These are phyloP conservation scores for Cystobasidium tubakii DNA, from an alignment of 768 basidiomycete genomes.

Conservation along the genomic window DNA sequence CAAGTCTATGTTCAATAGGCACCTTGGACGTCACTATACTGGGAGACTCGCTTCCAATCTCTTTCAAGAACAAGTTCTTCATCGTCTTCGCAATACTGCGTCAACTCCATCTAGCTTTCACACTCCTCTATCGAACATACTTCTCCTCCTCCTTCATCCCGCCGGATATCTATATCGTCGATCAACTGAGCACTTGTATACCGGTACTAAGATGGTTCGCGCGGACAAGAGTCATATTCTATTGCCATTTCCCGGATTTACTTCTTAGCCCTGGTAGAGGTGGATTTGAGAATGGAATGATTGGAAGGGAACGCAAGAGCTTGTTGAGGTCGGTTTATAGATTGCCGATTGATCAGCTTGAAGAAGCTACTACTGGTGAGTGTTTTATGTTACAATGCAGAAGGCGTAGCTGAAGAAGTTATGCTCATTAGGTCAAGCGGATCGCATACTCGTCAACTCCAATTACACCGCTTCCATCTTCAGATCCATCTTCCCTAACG, in stretches of 20 bases:
- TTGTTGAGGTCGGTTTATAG: conserved; percentile 70
- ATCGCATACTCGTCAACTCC: conserved; percentile 86
- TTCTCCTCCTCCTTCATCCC: conserved; percentile 37
- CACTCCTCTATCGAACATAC: conserved; percentile 55
- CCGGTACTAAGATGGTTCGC: conserved; percentile 68
- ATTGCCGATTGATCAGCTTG: conserved; percentile 79
- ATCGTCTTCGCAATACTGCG: conserved; percentile 81
- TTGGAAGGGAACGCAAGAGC: conserved; percentile 46
- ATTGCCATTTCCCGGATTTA: conserved; percentile 97
- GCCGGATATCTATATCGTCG: conserved; percentile 81
- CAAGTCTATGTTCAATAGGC: conserved; percentile 61
- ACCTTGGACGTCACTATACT: conserved; percentile 68
- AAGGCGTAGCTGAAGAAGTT: neutral
- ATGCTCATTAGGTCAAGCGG: conserved; percentile 65
- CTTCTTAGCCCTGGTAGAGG: conserved; percentile 56
- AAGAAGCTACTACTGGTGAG: conserved; percentile 72
- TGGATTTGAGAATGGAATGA: conserved; percentile 59
- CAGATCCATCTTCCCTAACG: conserved; percentile 64
- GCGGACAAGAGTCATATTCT: conserved; percentile 81
- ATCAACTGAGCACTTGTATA: conserved; percentile 87
- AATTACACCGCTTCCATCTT: conserved; percentile 80
- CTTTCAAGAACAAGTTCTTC: conserved; percentile 72
- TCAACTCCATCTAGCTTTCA: conserved; percentile 71
- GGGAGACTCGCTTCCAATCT: conserved; percentile 68
- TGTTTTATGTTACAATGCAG: neutral